phyloP scores from a whole-genome alignment of 2,329 filamentous ascomycete species.

The Anisogramma anomala region DNA sequence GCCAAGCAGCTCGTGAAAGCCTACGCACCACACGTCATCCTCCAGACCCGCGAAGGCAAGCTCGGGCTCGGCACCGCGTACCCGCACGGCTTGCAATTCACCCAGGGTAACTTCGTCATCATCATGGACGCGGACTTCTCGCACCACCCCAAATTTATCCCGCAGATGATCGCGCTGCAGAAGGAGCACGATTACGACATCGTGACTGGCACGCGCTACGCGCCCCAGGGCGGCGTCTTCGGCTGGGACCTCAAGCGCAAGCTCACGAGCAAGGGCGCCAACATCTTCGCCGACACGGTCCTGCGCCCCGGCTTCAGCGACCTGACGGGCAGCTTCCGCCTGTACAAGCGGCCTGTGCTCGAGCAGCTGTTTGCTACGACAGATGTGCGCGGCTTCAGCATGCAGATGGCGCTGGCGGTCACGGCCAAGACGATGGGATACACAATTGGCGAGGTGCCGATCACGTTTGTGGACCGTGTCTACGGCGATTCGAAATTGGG shows the following conservation, averaged over 20 bases:
- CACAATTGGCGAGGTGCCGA: constrained; percentile 89
- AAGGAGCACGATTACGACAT: constrained; percentile 76
- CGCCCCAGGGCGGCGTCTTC: constrained; percentile 77
- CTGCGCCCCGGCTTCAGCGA: constrained; percentile 89
- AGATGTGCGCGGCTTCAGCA: constrained; percentile 93
- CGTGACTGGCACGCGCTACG: constrained; percentile 91
- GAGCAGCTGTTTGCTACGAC: constrained; percentile 84
- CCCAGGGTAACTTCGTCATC: constrained; percentile 87
- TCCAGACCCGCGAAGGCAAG: constrained; percentile 86
- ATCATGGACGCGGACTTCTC: constrained; percentile 99
- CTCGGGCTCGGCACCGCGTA: constrained; percentile 95
- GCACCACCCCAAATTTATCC: constrained; percentile 98
- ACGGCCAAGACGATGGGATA: constrained; percentile 92
- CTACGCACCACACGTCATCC: constrained; percentile 67
- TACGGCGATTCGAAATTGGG: constrained; percentile 81
- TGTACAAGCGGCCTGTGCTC: constrained; percentile 86
- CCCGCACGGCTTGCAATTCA: constrained; percentile 85
- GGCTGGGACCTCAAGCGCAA: constrained; percentile 94
- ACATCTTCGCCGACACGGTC: constrained; percentile 91
- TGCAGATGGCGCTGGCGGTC: constrained; percentile 99
- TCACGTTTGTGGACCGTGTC: constrained; percentile 87
- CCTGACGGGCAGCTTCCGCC: constrained; percentile 82
- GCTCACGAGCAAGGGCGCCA: constrained; percentile 75
- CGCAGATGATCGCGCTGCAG: constrained; percentile 80
- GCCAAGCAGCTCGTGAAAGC: constrained; percentile 81